Percentiles rank a stretch among this genome's conserved stretches.
phyloP scores from a whole-genome alignment of 192 early-diverging fungal genomes.

The Coemansia biformis region DNA sequence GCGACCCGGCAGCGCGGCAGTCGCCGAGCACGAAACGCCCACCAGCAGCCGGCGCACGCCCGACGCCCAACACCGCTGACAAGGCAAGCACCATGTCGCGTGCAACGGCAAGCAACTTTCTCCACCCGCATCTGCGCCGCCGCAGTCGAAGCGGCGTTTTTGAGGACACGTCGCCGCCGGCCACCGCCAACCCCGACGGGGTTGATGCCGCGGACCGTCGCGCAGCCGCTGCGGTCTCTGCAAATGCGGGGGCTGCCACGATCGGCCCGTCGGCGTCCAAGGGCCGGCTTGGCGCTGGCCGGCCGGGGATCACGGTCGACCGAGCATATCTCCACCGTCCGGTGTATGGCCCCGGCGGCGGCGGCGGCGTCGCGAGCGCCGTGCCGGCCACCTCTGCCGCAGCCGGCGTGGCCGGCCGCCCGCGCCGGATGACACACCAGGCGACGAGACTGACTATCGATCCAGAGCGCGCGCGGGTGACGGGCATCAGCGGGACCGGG shows the following conservation, averaged over 20 bases:
- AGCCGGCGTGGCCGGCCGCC: slow-evolving; percentile 42
- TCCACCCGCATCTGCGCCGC: slow-evolving; percentile 39
- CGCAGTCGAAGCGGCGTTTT: slow-evolving; percentile 49
- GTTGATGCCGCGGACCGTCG: not conserved
- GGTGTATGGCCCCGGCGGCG: slow-evolving; percentile 4
- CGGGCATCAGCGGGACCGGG: slow-evolving; percentile 10
- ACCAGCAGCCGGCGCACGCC: slow-evolving; percentile 5
- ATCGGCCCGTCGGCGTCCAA: slow-evolving; percentile 33
- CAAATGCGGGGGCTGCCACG: slow-evolving; percentile 26
- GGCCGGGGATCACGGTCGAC: slow-evolving; percentile 19
- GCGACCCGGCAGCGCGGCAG: too few relatives aligned
- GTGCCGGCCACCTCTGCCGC: slow-evolving; percentile 37
- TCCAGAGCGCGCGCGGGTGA: slow-evolving; percentile 32
- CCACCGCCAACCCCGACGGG: slow-evolving; percentile 3
- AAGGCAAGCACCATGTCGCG: slow-evolving; percentile 40
- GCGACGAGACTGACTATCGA: slow-evolving; percentile 42
- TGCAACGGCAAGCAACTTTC: slow-evolving; percentile 48
- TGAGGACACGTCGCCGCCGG: slow-evolving; percentile 20
- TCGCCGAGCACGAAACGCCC: too few relatives aligned
- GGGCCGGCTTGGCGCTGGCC: slow-evolving; percentile 11
- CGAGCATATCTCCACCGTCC: slow-evolving; percentile 24
- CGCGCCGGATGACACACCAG: slow-evolving; percentile 49
- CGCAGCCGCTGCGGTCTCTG: not conserved
- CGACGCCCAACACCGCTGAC: not conserved
- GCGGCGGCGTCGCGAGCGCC: slow-evolving; percentile 16